These are phyloP conservation scores for Avena atlantica DNA, from an alignment of 176 grass and related monocot species.

Conservation along the genomic window DNA sequence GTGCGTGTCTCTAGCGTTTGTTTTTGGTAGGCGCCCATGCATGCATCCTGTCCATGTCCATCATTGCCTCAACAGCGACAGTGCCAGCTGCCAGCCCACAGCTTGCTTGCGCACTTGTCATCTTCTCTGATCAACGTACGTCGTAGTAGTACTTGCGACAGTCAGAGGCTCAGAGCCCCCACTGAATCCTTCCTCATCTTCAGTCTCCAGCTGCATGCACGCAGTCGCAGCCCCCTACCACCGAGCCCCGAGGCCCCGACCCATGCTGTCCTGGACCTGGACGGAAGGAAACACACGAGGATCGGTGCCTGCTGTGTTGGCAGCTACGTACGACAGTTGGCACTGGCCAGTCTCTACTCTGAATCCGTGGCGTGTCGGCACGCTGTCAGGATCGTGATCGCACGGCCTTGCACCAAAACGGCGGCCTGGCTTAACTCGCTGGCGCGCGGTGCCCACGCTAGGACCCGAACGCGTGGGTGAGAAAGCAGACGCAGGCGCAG, in stretches of 20 bases:
- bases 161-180: neutral
- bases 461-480: neutral
- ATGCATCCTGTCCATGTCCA: neutral
- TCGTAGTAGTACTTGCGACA: neutral
- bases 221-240: neutral
- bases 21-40: neutral
- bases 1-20: neutral
- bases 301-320: neutral
- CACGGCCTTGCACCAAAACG: slow-evolving; percentile 2
- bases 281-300: no score
- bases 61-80: neutral
- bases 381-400: neutral
- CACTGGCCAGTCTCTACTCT: neutral
- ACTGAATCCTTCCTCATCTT: neutral
- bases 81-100: neutral
- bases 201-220: neutral
- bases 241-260: neutral
- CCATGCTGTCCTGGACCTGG: neutral
- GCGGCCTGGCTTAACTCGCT: slow-evolving; percentile 1
- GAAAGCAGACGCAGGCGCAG: slow-evolving; percentile 3
- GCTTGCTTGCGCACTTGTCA: neutral
- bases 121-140: neutral
- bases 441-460: neutral
- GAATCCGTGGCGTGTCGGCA: neutral
- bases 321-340: slow-evolving; percentile 32